Base-by-base conservation (phyloP, 768 basidiomycete species). In the Mycena polygramma region DNA sequence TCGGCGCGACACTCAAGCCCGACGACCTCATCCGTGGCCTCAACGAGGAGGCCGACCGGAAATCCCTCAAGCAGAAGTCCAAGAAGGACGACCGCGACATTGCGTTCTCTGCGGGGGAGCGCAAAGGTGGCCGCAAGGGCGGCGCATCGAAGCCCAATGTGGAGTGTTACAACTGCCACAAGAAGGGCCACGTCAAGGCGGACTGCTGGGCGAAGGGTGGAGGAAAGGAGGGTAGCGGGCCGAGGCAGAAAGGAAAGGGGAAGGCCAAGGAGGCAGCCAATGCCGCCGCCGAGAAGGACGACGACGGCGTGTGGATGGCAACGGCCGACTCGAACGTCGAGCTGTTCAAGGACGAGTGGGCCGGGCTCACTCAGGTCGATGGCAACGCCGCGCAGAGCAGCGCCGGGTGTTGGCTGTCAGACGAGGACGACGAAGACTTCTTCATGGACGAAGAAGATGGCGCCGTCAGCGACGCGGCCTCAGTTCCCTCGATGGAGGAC, bases 141-240 rank as follows among this genome's bases (percentile, higher is more conserved):
- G 24, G 9, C 24, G n/a, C n/a, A n/a, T 4, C 2, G 26, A 71
- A 66, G 41, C 36, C 66, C 26, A 63, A 66, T 39, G 64, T 71
- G 30, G 70, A 71, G 52, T 76, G 77, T 62, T 68, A 41, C 54
- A 76, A 75, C 58, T 77, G 76, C 67, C 57, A 58, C 64, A 71
- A 71, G 70, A 60, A 66, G n/a, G 74, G 75, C 7, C 75, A 77
- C 46, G 22, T 69, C 20, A 74, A 71, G 36, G 69, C 71, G 61
- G 77, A 49, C 52, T 69, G 68, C 24, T 61, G 54, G 48, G 66
- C 41, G 36, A 68, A 73, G 22, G 62, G 55, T 7, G 63, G 57
- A n/a, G 68, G 57, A 30, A 69, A 63, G 11, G 57, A 60, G 51
- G 68, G 54, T 41, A 60, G 43, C 24, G 65, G 71, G 19, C 58